These are phyloP conservation scores for Trichophyton simii DNA, from an alignment of 2,329 filamentous ascomycete species.

Conservation along the genomic window DNA sequence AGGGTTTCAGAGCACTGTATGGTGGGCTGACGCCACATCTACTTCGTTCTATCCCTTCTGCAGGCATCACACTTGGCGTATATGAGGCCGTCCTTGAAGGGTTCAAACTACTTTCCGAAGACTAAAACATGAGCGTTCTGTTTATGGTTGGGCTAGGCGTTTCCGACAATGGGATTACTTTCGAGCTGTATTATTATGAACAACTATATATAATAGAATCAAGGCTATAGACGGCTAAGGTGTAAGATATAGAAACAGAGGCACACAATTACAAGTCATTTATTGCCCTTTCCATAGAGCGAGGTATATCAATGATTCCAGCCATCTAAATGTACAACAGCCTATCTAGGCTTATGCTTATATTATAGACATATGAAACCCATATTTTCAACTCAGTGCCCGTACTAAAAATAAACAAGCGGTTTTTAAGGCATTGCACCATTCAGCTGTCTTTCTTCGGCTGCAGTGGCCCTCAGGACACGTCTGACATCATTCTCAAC, in stretches of 20 bases:
- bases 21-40: constrained; percentile 85
- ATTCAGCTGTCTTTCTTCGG: constrained; percentile 24
- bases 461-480: constrained; percentile 44
- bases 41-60: constrained; percentile 78
- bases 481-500: constrained; percentile 34
- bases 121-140: neutral
- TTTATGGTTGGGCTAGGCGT: neutral
- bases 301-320: neutral
- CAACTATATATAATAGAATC: neutral
- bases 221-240: neutral
- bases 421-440: neutral
- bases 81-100: constrained; percentile 3
- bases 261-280: neutral
- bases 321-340: too few species aligned
- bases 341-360: too few species aligned
- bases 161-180: neutral
- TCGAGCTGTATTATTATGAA: constrained; percentile 1
- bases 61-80: constrained; percentile 54
- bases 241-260: neutral
- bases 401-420: neutral
- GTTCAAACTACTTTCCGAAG: constrained; percentile 1
- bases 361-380: too few species aligned
- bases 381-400: too few species aligned
- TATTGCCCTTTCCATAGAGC: neutral
- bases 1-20: constrained; percentile 74